Evolutionary conservation across 805 yeast species (phyloP).

Genomic region (Wickerhamiella kazuoi): DNA sequence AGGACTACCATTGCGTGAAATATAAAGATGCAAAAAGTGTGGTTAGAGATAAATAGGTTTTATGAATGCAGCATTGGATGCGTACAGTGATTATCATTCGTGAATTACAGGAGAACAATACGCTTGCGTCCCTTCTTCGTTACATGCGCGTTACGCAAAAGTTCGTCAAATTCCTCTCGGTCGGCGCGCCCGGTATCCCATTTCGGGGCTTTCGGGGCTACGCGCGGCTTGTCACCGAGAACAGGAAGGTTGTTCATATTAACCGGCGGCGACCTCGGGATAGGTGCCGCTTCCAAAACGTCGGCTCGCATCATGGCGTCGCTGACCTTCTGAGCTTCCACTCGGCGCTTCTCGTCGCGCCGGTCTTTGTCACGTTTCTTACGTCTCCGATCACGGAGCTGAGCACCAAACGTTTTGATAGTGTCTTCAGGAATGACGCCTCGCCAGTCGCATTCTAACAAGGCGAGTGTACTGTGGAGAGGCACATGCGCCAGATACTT

Average conservation of each 20-base stretch:
- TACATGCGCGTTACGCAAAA: conserved; percentile 11
- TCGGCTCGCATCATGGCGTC: conserved; percentile 22
- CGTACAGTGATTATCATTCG: no score
- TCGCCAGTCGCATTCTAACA: conserved; percentile 74
- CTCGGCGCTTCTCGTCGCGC: conserved; percentile 17
- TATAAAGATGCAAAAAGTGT: no score
- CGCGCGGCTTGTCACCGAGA: conserved; percentile 7
- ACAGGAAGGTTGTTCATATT: conserved; percentile 11
- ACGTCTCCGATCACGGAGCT: conserved; percentile 14
- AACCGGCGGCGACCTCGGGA: conserved; percentile 6
- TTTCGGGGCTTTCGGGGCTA: conserved; percentile 7
- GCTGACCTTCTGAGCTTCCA: conserved; percentile 20
- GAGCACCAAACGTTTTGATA: conserved; percentile 13
- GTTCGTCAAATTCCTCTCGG: conserved; percentile 7
- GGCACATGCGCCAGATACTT: conserved; percentile 75
- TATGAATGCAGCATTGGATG: no score
- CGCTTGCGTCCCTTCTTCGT: conserved; percentile 12
- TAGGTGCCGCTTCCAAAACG: conserved; percentile 11
- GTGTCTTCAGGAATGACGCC: conserved; percentile 20
- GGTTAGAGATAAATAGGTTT: no score
- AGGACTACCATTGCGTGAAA: no score
- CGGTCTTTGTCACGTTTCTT: conserved; percentile 11
- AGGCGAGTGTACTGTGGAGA: conserved; percentile 64
- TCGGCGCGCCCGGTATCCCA: conserved; percentile 11
- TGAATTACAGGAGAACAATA: conserved; percentile 4